These are phyloP conservation scores for Cutaneotrichosporon daszewskae DNA, from an alignment of 1,284 basidiomycete genomes.

Conservation along the genomic window DNA sequence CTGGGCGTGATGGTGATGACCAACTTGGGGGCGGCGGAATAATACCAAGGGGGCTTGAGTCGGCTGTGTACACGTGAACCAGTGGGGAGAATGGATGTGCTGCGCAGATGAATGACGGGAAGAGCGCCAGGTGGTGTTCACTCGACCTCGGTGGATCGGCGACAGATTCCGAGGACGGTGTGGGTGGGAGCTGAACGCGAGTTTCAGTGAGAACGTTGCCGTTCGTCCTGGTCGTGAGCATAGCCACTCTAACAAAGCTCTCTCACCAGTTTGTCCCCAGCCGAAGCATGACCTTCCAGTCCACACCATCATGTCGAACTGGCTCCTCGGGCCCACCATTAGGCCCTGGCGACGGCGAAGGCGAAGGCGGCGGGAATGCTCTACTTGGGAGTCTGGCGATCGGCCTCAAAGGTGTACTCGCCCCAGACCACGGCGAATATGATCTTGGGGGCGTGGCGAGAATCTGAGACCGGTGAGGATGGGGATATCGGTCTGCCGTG, in stretches of 20 bases:
- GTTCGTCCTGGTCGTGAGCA: conserved; percentile 33
- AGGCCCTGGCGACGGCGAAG: conserved; percentile 25
- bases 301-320: conserved; percentile 40
- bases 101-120: conserved; percentile 44
- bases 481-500: conserved; percentile 40
- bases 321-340: neutral
- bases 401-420: conserved; percentile 22
- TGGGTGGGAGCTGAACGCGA: conserved; percentile 31
- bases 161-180: conserved; percentile 14
- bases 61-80: conserved; percentile 33
- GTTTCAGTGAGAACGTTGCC: conserved; percentile 40
- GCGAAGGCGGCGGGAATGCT: conserved; percentile 43
- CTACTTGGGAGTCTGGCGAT: conserved; percentile 39
- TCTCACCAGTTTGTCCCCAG: conserved; percentile 46
- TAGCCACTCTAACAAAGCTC: neutral
- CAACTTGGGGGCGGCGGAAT: conserved; percentile 47
- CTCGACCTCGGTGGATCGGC: neutral
- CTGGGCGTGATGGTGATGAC: conserved; percentile 41
- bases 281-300: conserved; percentile 46
- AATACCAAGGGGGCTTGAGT: conserved; percentile 37
- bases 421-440: conserved; percentile 2
- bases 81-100: conserved; percentile 39
- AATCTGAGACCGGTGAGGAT: conserved; percentile 29
- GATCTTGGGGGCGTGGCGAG: too few relatives aligned
- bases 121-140: conserved; percentile 39